Conservation (phyloP, 2,329 filamentous ascomycete species). For the Berkeleyomyces basicola region DNA sequence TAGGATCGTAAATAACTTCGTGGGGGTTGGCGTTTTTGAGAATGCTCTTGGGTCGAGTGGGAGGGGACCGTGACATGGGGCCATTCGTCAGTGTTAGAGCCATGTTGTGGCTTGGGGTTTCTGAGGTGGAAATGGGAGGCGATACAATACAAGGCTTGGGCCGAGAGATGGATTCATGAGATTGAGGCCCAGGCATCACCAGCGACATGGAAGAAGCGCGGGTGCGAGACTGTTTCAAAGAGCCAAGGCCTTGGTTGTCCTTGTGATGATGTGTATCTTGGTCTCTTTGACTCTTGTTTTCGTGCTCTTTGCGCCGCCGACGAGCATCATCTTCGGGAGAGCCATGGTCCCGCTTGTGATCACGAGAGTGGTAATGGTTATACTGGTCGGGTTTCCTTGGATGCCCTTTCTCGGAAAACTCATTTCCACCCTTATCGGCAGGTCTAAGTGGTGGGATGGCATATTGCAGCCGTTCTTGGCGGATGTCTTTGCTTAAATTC, state of each 20-base stretch:
- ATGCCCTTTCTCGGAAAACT: not conserved
- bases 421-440: not conserved
- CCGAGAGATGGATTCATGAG: not conserved
- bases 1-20: slow-evolving; percentile 35
- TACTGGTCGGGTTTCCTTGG: not conserved
- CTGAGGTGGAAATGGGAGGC: slow-evolving; percentile 2
- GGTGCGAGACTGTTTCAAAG: slow-evolving; percentile 16
- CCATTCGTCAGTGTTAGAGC: not conserved
- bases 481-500: slow-evolving; percentile 5
- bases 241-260: slow-evolving; percentile 19
- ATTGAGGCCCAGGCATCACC: not conserved
- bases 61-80: not conserved
- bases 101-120: not conserved
- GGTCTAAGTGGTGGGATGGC: slow-evolving; percentile 2
- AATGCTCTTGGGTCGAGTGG: slow-evolving; percentile 35
- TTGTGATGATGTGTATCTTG: slow-evolving; percentile 24
- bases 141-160: slow-evolving; percentile 8
- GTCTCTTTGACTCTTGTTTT: slow-evolving; percentile 21
- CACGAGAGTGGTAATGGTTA: slow-evolving; percentile 6
- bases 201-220: slow-evolving; percentile 10
- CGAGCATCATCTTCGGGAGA: slow-evolving; percentile 20
- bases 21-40: slow-evolving; percentile 44
- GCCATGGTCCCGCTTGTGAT: slow-evolving; percentile 18
- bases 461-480: slow-evolving; percentile 7
- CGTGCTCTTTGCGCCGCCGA: slow-evolving; percentile 20